Conservation (phyloP, 169 alveolate species). For the Plasmodium blacklocki region DNA sequence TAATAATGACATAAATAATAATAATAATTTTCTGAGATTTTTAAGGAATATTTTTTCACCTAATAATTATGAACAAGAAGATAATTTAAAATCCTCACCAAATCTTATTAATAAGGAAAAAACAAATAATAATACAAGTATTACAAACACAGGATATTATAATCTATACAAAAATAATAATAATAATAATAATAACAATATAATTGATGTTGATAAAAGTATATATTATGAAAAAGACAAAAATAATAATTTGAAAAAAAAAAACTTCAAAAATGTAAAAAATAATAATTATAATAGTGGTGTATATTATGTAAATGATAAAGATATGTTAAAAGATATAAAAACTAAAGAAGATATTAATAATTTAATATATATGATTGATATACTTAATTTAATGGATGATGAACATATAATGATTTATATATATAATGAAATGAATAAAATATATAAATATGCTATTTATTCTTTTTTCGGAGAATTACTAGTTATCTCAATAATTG, state of each 20-base stretch:
- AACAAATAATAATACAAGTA: background rate
- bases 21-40: background rate
- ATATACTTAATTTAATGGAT: constrained; percentile 41
- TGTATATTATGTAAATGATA: constrained; percentile 1
- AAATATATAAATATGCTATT: constrained; percentile 60
- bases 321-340: background rate
- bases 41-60: no score
- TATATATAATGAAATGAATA: constrained; percentile 59
- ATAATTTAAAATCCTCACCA: no score
- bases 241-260: background rate
- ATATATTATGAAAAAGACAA: background rate
- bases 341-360: constrained; percentile 5
- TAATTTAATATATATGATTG: constrained; percentile 22
- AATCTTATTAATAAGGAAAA: no score
- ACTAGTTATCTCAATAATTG: constrained; percentile 61
- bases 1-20: background rate
- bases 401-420: constrained; percentile 30
- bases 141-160: background rate
- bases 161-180: background rate
- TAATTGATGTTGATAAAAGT: background rate
- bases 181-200: background rate
- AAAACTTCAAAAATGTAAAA: no score
- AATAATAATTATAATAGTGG: background rate
- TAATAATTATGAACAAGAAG: no score
- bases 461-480: constrained; percentile 66